Conservation (phyloP, 176 grass and related monocot species). For the Leersia perrieri region DNA sequence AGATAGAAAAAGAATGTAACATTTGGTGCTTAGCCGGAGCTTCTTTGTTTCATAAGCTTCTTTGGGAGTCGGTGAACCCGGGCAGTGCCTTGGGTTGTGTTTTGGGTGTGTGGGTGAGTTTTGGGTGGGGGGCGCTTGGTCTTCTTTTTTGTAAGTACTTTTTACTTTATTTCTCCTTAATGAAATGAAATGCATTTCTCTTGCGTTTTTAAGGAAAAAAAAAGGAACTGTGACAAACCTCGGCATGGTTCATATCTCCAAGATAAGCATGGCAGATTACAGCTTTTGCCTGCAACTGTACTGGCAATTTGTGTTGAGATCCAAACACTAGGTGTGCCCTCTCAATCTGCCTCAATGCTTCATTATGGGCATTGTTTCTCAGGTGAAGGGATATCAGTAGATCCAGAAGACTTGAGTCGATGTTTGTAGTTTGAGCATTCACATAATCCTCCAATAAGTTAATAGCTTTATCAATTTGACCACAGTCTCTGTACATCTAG, state of each 20-base stretch:
- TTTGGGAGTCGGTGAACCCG: too few relatives aligned
- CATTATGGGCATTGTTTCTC: constrained; percentile 55
- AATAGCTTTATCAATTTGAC: constrained; percentile 65
- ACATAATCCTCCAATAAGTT: constrained; percentile 69
- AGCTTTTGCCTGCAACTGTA: constrained; percentile 65
- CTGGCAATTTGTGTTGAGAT: constrained; percentile 43
- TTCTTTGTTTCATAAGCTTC: too few relatives aligned
- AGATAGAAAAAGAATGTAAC: too few relatives aligned
- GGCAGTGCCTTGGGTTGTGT: too few relatives aligned
- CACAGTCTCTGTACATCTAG: constrained; percentile 88
- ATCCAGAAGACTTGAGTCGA: constrained; percentile 51
- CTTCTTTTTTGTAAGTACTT: too few relatives aligned
- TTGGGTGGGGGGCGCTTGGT: too few relatives aligned
- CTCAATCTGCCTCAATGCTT: constrained; percentile 68
- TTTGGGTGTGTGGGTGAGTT: too few relatives aligned
- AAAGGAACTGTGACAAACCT: constrained; percentile 59
- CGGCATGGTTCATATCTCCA: constrained; percentile 76
- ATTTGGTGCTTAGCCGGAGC: too few relatives aligned
- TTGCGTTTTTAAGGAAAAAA: too few relatives aligned
- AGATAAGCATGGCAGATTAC: constrained; percentile 67
- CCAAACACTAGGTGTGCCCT: constrained; percentile 31
- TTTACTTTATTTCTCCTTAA: too few relatives aligned
- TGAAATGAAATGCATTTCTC: too few relatives aligned
- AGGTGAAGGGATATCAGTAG: constrained; percentile 71
- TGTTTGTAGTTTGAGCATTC: constrained; percentile 32